Percentiles rank a stretch among this genome's conserved stretches.
phyloP scores from a whole-genome alignment of 2,329 filamentous ascomycete species.

The Pseudogymnoascus sp. region DNA sequence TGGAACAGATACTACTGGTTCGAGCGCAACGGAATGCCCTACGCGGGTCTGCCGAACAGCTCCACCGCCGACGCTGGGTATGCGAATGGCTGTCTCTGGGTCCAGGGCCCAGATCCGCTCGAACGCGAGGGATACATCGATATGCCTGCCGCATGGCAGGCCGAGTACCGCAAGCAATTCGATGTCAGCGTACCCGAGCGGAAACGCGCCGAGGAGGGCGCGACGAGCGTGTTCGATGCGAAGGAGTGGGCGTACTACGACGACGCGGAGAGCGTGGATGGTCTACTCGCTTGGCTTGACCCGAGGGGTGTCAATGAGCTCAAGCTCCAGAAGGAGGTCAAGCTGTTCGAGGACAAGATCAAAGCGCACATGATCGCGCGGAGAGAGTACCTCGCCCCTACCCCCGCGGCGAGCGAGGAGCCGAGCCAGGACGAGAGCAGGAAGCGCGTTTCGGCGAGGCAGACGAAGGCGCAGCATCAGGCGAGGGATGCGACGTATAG shows the following conservation, averaged over 20 bases:
- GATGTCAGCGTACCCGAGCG: slow-evolving; percentile 78
- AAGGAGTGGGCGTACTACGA: slow-evolving; percentile 88
- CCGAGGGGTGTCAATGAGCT: slow-evolving; percentile 77
- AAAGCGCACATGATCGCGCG: slow-evolving; percentile 73
- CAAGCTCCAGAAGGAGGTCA: slow-evolving; percentile 80
- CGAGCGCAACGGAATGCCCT: slow-evolving; percentile 96
- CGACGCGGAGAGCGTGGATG: slow-evolving; percentile 68
- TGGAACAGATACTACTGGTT: slow-evolving; percentile 99
- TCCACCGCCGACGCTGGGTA: slow-evolving; percentile 84
- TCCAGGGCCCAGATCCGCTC: slow-evolving; percentile 87
- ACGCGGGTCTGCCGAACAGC: slow-evolving; percentile 76
- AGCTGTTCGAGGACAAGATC: slow-evolving; percentile 69
- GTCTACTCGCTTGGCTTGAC: slow-evolving; percentile 82
- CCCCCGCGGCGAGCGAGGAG: slow-evolving; percentile 30
- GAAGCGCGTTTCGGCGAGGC: slow-evolving; percentile 52
- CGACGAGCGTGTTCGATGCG: slow-evolving; percentile 68
- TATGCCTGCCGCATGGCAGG: slow-evolving; percentile 59
- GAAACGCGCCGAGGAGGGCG: slow-evolving; percentile 77
- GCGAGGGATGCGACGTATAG: slow-evolving; percentile 46
- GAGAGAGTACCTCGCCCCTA: slow-evolving; percentile 58
- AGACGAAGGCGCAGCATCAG: slow-evolving; percentile 48
- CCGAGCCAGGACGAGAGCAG: slow-evolving; percentile 36
- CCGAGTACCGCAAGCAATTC: slow-evolving; percentile 70
- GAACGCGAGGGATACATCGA: slow-evolving; percentile 84
- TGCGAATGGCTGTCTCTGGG: slow-evolving; percentile 91